Evolutionary conservation across 2,329 filamentous ascomycete species (phyloP).

Genomic region (Penicillium brevicompactum): DNA sequence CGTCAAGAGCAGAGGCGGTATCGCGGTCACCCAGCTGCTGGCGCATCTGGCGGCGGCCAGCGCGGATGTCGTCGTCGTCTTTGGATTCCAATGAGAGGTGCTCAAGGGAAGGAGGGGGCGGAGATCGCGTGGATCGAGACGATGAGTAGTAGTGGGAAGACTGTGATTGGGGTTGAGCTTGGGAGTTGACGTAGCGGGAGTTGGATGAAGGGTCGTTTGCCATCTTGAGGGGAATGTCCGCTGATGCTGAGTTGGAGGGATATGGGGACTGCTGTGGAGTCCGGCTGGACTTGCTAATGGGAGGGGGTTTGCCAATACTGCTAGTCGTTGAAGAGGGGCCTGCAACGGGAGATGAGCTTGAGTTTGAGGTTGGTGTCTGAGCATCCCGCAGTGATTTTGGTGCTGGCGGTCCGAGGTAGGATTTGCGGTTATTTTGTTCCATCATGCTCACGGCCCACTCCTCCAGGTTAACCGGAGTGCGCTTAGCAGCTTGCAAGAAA

Average conservation of each 20-base stretch:
- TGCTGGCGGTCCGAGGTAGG: conserved; percentile 81
- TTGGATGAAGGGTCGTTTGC: conserved; percentile 35
- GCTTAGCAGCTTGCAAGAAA: conserved; percentile 94
- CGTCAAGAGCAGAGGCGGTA: conserved; percentile 41
- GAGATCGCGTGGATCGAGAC: conserved; percentile 31
- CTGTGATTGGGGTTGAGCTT: conserved; percentile 24
- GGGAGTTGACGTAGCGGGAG: conserved; percentile 2
- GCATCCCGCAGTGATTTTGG: conserved; percentile 70
- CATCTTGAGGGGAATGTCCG: conserved; percentile 67
- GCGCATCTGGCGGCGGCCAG: conserved; percentile 32
- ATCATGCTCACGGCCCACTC: conserved; percentile 94
- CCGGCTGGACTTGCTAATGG: conserved; percentile 28
- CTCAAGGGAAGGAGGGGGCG: conserved; percentile 44
- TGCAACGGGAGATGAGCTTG: conserved; percentile 50
- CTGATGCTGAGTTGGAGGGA: conserved; percentile 42
- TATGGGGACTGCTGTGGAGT: conserved; percentile 21
- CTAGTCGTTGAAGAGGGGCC: conserved; percentile 31
- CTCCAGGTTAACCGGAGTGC: conserved; percentile 89
- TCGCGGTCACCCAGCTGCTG: conserved; percentile 29
- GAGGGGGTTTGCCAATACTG: conserved; percentile 40
- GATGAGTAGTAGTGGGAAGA: conserved; percentile 26
- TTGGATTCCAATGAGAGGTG: conserved; percentile 47
- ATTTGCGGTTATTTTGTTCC: conserved; percentile 93
- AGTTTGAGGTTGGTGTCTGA: conserved; percentile 31
- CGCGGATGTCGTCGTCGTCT: conserved; percentile 32